phyloP scores from a whole-genome alignment of 2,329 filamentous ascomycete genomes.

The Monilinia vaccinii-corymbosi region DNA sequence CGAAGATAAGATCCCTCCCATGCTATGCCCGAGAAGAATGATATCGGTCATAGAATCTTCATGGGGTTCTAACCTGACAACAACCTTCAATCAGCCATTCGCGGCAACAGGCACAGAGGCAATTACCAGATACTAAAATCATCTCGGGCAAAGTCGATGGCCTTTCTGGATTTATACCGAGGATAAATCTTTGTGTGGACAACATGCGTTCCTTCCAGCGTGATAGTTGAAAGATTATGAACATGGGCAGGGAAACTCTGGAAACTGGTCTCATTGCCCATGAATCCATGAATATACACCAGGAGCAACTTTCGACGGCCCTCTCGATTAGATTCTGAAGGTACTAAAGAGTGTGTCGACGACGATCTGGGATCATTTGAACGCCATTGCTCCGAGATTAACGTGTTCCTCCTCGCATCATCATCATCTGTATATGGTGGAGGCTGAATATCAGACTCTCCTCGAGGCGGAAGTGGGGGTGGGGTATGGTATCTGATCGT shows the following conservation, averaged over 20 bases:
- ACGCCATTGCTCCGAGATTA: conserved; percentile 29
- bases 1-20: conserved; percentile 76
- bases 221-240: conserved; percentile 60
- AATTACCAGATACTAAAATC: conserved; percentile 69
- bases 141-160: conserved; percentile 64
- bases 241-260: conserved; percentile 81
- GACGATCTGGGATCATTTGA: conserved; percentile 29
- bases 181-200: conserved; percentile 85
- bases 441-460: conserved; percentile 1
- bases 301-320: conserved; percentile 53
- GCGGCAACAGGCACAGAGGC: background rate
- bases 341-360: conserved; percentile 28
- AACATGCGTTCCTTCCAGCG: conserved; percentile 62
- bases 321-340: conserved; percentile 24
- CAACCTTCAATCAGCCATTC: conserved; percentile 12
- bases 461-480: conserved; percentile 26
- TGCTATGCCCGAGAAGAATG: conserved; percentile 77
- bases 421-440: conserved; percentile 26
- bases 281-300: conserved; percentile 83
- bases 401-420: conserved; percentile 21
- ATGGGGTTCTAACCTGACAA: conserved; percentile 59
- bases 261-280: conserved; percentile 82
- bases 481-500: conserved; percentile 7
- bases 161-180: conserved; percentile 65
- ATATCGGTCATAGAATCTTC: conserved; percentile 67